These are phyloP conservation scores for Psidium friedrichsthalianum DNA, from an alignment of 345 rosid species.

Conservation along the genomic window DNA sequence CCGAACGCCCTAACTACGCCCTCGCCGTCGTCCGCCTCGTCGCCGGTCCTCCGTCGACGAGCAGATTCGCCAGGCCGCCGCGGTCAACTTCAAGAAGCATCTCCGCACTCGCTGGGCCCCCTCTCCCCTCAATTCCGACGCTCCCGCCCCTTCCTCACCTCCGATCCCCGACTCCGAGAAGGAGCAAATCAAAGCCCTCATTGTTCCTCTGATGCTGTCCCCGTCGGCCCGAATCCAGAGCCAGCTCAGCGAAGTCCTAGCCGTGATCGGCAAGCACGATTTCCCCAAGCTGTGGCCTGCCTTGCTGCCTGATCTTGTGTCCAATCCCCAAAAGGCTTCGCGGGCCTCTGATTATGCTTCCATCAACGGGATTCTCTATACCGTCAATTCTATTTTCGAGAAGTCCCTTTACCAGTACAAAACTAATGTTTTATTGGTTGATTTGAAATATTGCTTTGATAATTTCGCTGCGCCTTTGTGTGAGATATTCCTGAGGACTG, in stretches of 20 bases:
- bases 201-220: slow-evolving; percentile 76
- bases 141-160: slow-evolving; percentile 10
- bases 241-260: slow-evolving; percentile 83
- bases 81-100: slow-evolving; percentile 91
- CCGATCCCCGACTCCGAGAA: slow-evolving; percentile 61
- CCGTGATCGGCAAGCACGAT: slow-evolving; percentile 80
- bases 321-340: slow-evolving; percentile 36
- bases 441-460: slow-evolving; percentile 77
- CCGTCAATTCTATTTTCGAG: slow-evolving; percentile 80
- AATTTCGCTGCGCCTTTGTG: slow-evolving; percentile 59
- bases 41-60: slow-evolving; percentile 63
- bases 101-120: slow-evolving; percentile 77
- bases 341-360: slow-evolving; percentile 42
- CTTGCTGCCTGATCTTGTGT: slow-evolving; percentile 69
- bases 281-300: slow-evolving; percentile 74
- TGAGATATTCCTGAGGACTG: slow-evolving; percentile 54
- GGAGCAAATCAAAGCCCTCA: slow-evolving; percentile 66
- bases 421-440: slow-evolving; percentile 61
- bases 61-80: slow-evolving; percentile 90
- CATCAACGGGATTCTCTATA: slow-evolving; percentile 76
- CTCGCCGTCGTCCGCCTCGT: slow-evolving; percentile 54
- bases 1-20: slow-evolving; percentile 46
- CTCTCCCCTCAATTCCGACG: slow-evolving; percentile 18
- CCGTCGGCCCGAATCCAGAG: slow-evolving; percentile 72
- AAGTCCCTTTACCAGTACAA: slow-evolving; percentile 73